Base-by-base conservation (phyloP, 306 rosid genomes). In the Malus orientalis region DNA sequence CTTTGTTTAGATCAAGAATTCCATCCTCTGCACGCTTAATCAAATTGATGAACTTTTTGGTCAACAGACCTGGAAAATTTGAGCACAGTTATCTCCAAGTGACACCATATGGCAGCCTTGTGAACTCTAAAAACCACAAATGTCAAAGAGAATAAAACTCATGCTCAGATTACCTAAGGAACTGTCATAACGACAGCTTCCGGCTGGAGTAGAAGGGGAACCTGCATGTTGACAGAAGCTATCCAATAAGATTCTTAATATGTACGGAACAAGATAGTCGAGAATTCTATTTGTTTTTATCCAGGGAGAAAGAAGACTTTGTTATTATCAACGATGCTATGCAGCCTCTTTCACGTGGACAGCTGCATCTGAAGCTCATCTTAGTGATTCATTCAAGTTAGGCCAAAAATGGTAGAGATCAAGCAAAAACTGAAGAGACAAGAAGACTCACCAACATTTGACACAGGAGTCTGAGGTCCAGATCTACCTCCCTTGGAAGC, bases 11-110 rank as follows among this genome's bases (percentile, higher is more conserved):
- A 80, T 96, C 99, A 74, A 96, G 99, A 85, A 83, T 89, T 70
- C 98, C 98, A 86, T 88, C 98, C 79, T 93, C 96, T 36, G 99
- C 93, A 67, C 85, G 93, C 89, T 92, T 96, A 78, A 91, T 85
- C 89, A 96, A 88, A 91, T 86, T 84, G 91, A 96, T 89, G 82
- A 96, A 96, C 83, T 92, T 96, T 80, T 89, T 96, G 62, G 99
- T 96, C 90, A 96, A 85, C 70, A 96, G 87, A 87, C 99, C 99
- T 96, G 86, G 74, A 80, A 76, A 58, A 77, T 85, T 84, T 69
- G 40, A 76, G 80, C 45, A 85, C 70, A 70, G 74, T 72, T 77
- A 81, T 70, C 75, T 86, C 85, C 84, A 80, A 71, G 33, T 70
- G 73, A 61, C 64, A 79, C 59, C 72, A 23, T 60, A 40, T 14